Percentiles rank a stretch among this genome's conserved stretches.
Evolutionary conservation across 2,329 filamentous ascomycete species (phyloP).

Genomic region (Nigrograna mackinnonii): DNA sequence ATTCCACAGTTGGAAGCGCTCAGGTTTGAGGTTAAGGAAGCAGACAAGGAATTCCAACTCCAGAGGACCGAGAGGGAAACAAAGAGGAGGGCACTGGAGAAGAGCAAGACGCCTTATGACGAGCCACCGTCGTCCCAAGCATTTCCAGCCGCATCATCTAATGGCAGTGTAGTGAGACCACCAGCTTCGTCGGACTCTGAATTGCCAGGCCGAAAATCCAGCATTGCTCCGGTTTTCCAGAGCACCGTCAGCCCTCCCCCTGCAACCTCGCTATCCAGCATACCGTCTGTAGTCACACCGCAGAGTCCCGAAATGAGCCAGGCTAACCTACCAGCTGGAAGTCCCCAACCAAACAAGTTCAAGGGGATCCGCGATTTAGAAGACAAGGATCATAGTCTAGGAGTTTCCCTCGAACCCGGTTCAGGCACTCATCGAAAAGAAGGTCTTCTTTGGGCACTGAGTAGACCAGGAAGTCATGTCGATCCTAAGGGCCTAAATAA

Average conservation of each 20-base stretch:
- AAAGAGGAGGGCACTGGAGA: slow-evolving; percentile 87
- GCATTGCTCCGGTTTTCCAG: slow-evolving; percentile 36
- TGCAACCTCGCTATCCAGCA: slow-evolving; percentile 22
- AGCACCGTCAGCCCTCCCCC: slow-evolving; percentile 36
- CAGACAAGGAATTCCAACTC: slow-evolving; percentile 96
- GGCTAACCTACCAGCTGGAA: slow-evolving; percentile 23
- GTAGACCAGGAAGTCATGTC: slow-evolving; percentile 88
- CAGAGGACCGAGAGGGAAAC: slow-evolving; percentile 94
- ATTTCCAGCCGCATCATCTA: slow-evolving; percentile 23
- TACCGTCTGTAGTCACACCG: slow-evolving; percentile 26
- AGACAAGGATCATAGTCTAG: slow-evolving; percentile 65
- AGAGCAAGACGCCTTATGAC: slow-evolving; percentile 65
- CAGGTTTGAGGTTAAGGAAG: slow-evolving; percentile 84
- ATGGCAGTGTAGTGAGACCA: slow-evolving; percentile 23
- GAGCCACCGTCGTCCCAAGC: slow-evolving; percentile 29
- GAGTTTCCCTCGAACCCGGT: slow-evolving; percentile 51
- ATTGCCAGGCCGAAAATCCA: slow-evolving; percentile 32
- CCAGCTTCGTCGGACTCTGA: slow-evolving; percentile 26
- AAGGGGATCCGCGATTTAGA: slow-evolving; percentile 92
- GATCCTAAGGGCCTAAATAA: slow-evolving; percentile 96
- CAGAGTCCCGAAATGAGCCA: slow-evolving; percentile 34
- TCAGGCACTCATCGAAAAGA: slow-evolving; percentile 79
- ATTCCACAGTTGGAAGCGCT: slow-evolving; percentile 89
- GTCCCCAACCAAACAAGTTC: slow-evolving; percentile 64
- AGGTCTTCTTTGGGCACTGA: slow-evolving; percentile 91